Conservation (phyloP, 768 basidiomycete genomes). For the Termitomyces bulborhizus region DNA sequence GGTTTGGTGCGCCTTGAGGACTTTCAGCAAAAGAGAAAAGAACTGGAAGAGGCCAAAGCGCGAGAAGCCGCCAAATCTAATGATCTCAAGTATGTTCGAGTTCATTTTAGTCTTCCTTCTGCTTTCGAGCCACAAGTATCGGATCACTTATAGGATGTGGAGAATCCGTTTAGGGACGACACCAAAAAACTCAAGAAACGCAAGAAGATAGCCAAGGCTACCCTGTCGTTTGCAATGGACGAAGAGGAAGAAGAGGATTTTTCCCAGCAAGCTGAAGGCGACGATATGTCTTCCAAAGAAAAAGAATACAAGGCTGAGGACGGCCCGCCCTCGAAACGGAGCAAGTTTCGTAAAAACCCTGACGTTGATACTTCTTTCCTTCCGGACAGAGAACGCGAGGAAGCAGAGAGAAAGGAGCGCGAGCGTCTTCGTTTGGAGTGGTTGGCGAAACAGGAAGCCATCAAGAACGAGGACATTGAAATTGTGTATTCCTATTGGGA, state of each 20-base stretch:
- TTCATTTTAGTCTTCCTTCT: slow-evolving; percentile 15
- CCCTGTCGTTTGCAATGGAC: slow-evolving; percentile 86
- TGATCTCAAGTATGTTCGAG: slow-evolving; percentile 75
- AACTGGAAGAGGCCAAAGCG: slow-evolving; percentile 87
- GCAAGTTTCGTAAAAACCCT: slow-evolving; percentile 91
- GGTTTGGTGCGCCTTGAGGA: slow-evolving; percentile 90
- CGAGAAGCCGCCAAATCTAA: slow-evolving; percentile 81
- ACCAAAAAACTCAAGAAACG: slow-evolving; percentile 86
- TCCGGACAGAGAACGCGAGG: slow-evolving; percentile 96
- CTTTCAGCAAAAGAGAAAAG: slow-evolving; percentile 84
- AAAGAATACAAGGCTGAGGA: slow-evolving; percentile 35
- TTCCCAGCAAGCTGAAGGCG: slow-evolving; percentile 22
- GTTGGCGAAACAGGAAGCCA: slow-evolving; percentile 65
- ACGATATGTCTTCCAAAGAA: slow-evolving; percentile 26
- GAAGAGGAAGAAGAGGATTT: slow-evolving; percentile 59
- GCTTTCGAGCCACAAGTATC: slow-evolving; percentile 16
- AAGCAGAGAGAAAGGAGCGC: slow-evolving; percentile 81
- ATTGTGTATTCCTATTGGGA: slow-evolving; percentile 98
- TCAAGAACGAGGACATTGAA: slow-evolving; percentile 74
- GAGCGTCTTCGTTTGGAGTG: slow-evolving; percentile 89
- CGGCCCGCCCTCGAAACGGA: slow-evolving; percentile 55
- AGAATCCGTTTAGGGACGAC: slow-evolving; percentile 84
- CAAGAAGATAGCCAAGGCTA: slow-evolving; percentile 85
- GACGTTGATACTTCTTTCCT: slow-evolving; percentile 97
- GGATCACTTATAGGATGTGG: slow-evolving; percentile 70